phyloP scores from a whole-genome alignment of 176 grass and related monocot species.

The Juncus effusus region DNA sequence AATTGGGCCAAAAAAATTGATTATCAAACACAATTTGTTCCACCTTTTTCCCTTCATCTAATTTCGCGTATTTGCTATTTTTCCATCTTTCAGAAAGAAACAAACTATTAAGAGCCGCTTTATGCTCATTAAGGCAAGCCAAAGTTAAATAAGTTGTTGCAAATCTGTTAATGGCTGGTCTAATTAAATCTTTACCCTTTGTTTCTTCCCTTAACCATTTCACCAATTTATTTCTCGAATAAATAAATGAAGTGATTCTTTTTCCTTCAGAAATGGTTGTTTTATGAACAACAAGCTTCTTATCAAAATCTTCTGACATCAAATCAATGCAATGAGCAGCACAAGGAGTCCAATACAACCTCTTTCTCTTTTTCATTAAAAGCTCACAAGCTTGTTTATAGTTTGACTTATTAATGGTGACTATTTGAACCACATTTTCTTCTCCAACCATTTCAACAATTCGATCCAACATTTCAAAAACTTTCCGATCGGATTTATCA shows the following conservation, averaged over 20 bases:
- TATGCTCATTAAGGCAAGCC: neutral
- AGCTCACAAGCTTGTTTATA: neutral
- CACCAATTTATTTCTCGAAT: neutral
- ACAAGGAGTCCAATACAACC: neutral
- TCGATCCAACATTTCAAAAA: neutral
- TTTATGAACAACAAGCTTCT: neutral
- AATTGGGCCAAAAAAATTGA: neutral
- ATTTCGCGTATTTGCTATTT: neutral
- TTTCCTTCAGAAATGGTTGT: neutral
- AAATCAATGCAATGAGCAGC: neutral
- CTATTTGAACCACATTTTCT: neutral
- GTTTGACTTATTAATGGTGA: neutral
- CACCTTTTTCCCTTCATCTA: neutral
- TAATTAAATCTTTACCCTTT: neutral
- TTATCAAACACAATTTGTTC: neutral
- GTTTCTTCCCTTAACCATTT: neutral
- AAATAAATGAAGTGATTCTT: neutral
- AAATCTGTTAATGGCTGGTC: slow-evolving; percentile 8
- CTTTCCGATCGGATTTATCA: neutral
- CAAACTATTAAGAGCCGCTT: neutral
- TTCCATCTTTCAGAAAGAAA: slow-evolving; percentile 3
- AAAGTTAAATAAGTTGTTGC: neutral
- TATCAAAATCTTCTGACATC: neutral
- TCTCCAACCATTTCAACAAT: neutral
- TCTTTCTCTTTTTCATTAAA: slow-evolving; percentile 5